Evolutionary conservation across 371 early-diverging fungal species (phyloP).

Genomic region (Thermomucor indicae-seudaticae): DNA sequence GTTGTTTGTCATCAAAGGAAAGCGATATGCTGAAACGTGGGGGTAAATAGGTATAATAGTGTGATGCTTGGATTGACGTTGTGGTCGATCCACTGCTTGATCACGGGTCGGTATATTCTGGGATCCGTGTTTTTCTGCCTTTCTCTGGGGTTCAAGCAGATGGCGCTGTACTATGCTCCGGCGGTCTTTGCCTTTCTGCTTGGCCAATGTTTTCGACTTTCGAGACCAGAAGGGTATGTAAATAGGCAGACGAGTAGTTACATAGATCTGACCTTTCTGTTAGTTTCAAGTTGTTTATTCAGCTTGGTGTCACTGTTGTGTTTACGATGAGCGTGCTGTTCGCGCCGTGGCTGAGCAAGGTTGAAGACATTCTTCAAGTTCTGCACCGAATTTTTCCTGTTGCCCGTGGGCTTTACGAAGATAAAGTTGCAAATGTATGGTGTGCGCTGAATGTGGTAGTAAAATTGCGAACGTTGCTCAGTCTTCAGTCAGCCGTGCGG

Average conservation of each 20-base stretch:
- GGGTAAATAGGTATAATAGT: constrained; percentile 84
- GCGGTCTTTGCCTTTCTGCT: constrained; percentile 87
- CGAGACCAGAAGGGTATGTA: constrained; percentile 8
- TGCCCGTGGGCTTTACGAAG: constrained; percentile 92
- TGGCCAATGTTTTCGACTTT: constrained; percentile 70
- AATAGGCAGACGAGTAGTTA: background rate
- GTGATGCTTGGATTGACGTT: constrained; percentile 90
- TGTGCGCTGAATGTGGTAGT: constrained; percentile 84
- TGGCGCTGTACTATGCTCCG: constrained; percentile 92
- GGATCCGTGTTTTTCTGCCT: constrained; percentile 80
- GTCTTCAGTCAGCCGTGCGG: constrained; percentile 55
- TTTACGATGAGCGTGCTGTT: constrained; percentile 64
- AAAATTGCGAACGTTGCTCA: constrained; percentile 72
- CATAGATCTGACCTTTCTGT: background rate
- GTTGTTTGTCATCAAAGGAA: constrained; percentile 1
- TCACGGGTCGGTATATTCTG: constrained; percentile 51
- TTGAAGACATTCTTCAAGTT: constrained; percentile 73
- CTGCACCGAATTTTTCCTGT: constrained; percentile 87
- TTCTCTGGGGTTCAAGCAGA: constrained; percentile 89
- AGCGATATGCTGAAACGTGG: too few species aligned
- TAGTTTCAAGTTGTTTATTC: constrained; percentile 57
- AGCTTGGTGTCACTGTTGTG: constrained; percentile 74
- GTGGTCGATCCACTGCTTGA: constrained; percentile 69
- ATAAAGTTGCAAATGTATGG: constrained; percentile 97
- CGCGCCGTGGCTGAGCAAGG: constrained; percentile 63